These are phyloP conservation scores for Xylaria intraflava DNA, from an alignment of 495 filamentous ascomycete species.

Conservation along the genomic window DNA sequence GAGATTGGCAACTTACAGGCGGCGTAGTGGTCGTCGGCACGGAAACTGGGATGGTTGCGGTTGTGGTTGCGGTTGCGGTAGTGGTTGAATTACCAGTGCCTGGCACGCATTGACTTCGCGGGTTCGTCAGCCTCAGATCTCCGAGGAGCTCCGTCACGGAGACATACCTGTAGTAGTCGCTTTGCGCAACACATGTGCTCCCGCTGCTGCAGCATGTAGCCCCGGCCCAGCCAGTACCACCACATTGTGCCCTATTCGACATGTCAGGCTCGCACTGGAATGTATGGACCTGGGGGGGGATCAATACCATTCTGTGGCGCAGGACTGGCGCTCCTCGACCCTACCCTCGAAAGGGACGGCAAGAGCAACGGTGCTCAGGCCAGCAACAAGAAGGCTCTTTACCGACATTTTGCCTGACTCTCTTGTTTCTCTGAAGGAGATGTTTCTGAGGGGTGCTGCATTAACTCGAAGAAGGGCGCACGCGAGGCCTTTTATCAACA, in stretches of 20 bases:
- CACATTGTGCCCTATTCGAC: slow-evolving; percentile 40
- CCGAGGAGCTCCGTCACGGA: background rate
- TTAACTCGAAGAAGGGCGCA: background rate
- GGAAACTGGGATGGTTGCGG: background rate
- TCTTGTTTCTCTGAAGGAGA: background rate
- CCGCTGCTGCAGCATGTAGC: slow-evolving; percentile 41
- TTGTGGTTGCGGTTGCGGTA: slow-evolving; percentile 6
- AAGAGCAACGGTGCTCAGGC: slow-evolving; percentile 28
- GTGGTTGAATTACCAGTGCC: slow-evolving; percentile 4
- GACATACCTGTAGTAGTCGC: slow-evolving; percentile 36
- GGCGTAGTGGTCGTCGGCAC: background rate
- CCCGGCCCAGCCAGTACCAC: slow-evolving; percentile 42
- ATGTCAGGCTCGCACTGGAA: background rate
- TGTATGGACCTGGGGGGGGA: background rate
- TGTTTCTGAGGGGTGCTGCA: background rate
- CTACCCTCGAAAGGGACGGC: slow-evolving; percentile 28
- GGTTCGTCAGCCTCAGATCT: background rate
- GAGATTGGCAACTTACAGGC: background rate
- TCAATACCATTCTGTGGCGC: slow-evolving; percentile 27
- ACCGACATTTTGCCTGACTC: slow-evolving; percentile 16
- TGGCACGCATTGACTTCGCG: slow-evolving; percentile 9
- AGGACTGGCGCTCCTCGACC: slow-evolving; percentile 36
- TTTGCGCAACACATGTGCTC: slow-evolving; percentile 37
- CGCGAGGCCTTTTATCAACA: slow-evolving; percentile 8
- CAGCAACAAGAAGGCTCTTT: slow-evolving; percentile 23